Conservation (phyloP, 345 rosid genomes). For the Noccaea caerulescens region DNA sequence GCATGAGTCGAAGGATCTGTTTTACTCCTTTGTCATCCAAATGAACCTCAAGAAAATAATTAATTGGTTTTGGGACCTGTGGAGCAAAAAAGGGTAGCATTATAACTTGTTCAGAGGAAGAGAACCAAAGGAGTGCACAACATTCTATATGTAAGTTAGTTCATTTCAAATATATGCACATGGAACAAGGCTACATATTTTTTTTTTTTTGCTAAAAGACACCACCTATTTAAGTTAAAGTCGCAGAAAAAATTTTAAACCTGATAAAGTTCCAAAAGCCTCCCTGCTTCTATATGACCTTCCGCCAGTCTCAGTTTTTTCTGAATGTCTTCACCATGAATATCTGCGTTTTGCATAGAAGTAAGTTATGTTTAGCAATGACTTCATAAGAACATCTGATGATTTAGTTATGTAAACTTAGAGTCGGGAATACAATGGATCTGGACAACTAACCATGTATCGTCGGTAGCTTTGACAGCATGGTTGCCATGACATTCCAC, state of each 20-base stretch:
- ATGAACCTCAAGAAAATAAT: conserved; percentile 73
- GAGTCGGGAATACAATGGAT: conserved; percentile 7
- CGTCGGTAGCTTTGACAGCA: conserved; percentile 82
- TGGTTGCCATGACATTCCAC: conserved; percentile 83
- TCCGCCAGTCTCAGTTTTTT: conserved; percentile 72
- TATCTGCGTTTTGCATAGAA: conserved; percentile 53
- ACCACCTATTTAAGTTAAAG: conserved; percentile 30
- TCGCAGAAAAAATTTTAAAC: conserved; percentile 43
- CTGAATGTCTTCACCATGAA: conserved; percentile 52
- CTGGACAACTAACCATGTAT: conserved; percentile 59
- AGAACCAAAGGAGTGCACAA: background rate
- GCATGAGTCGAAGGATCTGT: conserved; percentile 90
- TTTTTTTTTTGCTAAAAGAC: conserved; percentile 2
- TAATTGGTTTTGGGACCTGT: conserved; percentile 91
- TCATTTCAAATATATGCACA: conserved; percentile 21
- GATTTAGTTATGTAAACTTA: conserved; percentile 2
- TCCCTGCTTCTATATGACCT: conserved; percentile 93
- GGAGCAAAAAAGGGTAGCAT: conserved; percentile 27
- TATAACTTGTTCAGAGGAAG: conserved; percentile 1
- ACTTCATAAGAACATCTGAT: conserved; percentile 14
- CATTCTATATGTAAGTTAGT: conserved; percentile 13
- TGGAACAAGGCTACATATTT: conserved; percentile 14
- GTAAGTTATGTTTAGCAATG: conserved; percentile 35
- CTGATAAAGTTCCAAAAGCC: conserved; percentile 87
- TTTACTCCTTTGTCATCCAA: conserved; percentile 85